A percentile compares a stretch with the other conserved stretches of the same genome.
Conservation (phyloP, 1,284 basidiomycete species). For the Apiotrichum akiyoshidainum region DNA sequence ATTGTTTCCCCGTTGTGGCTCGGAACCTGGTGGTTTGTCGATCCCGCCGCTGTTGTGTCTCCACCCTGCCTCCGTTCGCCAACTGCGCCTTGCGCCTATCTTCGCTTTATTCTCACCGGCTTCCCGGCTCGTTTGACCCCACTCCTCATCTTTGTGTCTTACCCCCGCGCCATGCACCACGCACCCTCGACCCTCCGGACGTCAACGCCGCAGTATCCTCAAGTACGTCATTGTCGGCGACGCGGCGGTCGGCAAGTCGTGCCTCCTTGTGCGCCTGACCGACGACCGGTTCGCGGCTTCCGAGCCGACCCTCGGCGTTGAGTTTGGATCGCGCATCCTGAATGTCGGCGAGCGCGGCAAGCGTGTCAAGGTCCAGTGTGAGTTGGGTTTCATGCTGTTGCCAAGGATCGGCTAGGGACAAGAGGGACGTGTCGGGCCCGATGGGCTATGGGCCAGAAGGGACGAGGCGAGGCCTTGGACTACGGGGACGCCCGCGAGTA, state of each 20-base stretch:
- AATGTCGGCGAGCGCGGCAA: constrained; percentile 36
- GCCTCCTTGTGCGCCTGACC: constrained; percentile 41
- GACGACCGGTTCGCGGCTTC: constrained; percentile 39
- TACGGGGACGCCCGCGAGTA: too few species aligned
- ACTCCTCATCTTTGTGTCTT: too few species aligned
- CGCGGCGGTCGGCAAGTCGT: constrained; percentile 44
- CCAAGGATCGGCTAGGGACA: too few species aligned
- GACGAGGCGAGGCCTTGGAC: too few species aligned
- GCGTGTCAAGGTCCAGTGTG: constrained; percentile 48
- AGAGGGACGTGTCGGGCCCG: too few species aligned
- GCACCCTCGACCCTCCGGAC: too few species aligned
- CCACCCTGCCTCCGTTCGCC: too few species aligned
- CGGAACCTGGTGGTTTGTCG: background rate
- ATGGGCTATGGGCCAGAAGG: too few species aligned
- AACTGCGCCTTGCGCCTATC: background rate
- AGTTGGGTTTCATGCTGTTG: constrained; percentile 16
- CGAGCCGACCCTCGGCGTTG: constrained; percentile 46
- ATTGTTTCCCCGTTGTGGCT: background rate
- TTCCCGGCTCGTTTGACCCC: background rate
- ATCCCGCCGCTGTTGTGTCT: background rate
- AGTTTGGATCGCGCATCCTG: constrained; percentile 44
- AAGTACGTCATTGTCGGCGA: constrained; percentile 49
- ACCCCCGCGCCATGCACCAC: too few species aligned
- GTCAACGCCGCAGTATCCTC: constrained; percentile 32
- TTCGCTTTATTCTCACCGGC: background rate